A percentile compares a stretch with the other conserved stretches of the same genome.
These are phyloP conservation scores for Cryptococcus maquisensis DNA, from an alignment of 1,284 basidiomycete species.

Conservation along the genomic window DNA sequence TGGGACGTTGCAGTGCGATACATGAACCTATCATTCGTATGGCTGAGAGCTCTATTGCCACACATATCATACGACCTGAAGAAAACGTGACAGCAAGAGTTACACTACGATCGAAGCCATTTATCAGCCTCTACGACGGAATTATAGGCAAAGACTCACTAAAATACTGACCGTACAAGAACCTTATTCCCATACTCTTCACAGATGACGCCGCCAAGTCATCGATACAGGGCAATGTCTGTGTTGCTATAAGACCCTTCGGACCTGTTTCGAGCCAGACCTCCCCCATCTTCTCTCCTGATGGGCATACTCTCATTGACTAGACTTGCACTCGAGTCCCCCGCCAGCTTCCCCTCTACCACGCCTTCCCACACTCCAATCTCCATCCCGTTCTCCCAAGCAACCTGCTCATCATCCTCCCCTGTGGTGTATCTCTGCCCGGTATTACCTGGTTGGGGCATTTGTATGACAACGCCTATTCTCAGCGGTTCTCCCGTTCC, in stretches of 20 bases:
- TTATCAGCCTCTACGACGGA: background rate
- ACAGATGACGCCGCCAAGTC: background rate
- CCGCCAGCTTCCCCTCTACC: background rate
- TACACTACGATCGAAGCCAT: background rate
- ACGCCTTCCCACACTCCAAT: constrained; percentile 40
- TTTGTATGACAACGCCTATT: constrained; percentile 35
- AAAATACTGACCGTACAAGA: background rate
- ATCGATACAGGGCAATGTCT: constrained; percentile 1
- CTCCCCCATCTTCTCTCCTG: background rate
- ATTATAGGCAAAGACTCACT: background rate
- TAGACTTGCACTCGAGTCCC: background rate
- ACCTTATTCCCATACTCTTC: too few species aligned
- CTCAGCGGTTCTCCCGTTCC: constrained; percentile 26
- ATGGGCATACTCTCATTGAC: background rate
- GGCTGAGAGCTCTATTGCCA: background rate
- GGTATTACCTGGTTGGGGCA: constrained; percentile 20
- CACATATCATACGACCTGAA: background rate
- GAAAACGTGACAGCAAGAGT: background rate
- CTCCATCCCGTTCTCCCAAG: constrained; percentile 43
- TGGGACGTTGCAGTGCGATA: background rate
- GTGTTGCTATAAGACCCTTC: background rate
- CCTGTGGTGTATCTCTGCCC: constrained; percentile 1
- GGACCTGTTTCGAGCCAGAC: background rate
- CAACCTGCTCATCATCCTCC: constrained; percentile 27
- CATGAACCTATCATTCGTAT: background rate